Evolutionary conservation across 345 rosid species (phyloP), one percentile per base, ranked within the genome.

Genomic region (Linum trigynum): DNA sequence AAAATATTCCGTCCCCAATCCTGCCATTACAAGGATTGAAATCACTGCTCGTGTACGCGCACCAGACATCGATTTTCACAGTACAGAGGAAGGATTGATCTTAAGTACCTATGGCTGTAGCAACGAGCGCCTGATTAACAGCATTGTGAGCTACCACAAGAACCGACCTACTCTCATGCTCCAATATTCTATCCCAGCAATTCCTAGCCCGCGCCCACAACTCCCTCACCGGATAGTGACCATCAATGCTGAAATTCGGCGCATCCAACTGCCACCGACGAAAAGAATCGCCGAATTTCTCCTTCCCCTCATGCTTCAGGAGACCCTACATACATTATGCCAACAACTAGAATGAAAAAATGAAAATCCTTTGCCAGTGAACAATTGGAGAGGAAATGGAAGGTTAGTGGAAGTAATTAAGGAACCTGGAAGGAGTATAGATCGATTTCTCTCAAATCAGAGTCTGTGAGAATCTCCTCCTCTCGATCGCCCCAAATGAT

Each of bases 101-200:
- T 40, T 50, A 32, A 68, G 69, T 81, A 90, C 98, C 98, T 32
- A 89, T 81, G 5, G 97, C 91, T 2, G 97, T 85, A 11, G 90
- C 92, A 75, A 90, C 66, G 64, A 92, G 97, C 76, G 94, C 97
- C 75, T 90, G 98, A 65, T 90, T 88, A 71, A 90, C 86, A 73
- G 97, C 98, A 77, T 92, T 92, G 78, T 92, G 98, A 71, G 97
- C 97, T 72, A 90, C 98, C 78, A 92, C 90, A 62, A 92, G 98
- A 83, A 85, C 80, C 53, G 90, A 92, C 68, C 72, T 77, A 79
- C 94, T 85, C 62, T 85, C 90, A 67, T 92, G 94, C 39, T 81
- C 78, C 69, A 90, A 84, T 38, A 92, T 82, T 67, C 69, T 72
- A 41, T 61, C 50, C 98, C 98, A 89, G 71, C 88, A 86, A 72